Base-by-base conservation (phyloP, 2,329 filamentous ascomycete genomes). In the Xylariaceae sp. region DNA sequence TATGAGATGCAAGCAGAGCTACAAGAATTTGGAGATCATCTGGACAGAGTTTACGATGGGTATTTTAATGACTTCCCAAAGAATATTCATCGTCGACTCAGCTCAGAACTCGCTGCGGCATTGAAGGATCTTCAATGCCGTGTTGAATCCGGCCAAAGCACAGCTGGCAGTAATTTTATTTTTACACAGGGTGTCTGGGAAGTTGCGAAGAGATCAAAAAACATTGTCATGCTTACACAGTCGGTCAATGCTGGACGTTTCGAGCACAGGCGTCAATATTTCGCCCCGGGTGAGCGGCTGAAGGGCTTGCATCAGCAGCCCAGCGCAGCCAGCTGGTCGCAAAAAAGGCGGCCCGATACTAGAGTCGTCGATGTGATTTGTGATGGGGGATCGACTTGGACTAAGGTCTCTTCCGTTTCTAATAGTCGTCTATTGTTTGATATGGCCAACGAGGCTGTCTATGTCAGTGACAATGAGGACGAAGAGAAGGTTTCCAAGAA, bases 331-430 rank as follows among this genome's bases (percentile, higher is more conserved):
- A n/a, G n/a, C n/a, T n/a, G n/a, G n/a, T n/a, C n/a, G n/a, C n/a
- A n/a, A n/a, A n/a, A n/a, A n/a, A n/a, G n/a, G n/a, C n/a, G n/a
- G n/a, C 34, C 49, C 49, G 7, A 8, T 51, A 56, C 43, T 47
- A 22, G n/a, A n/a, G n/a, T n/a, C n/a, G 49, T 65, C 35, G 63
- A 65, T 42, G 45, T 64, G 14, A 52, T 65, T 2, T 55, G 55
- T 6, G 59, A 65, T 42, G 58, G 55, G 4, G 63, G 63, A 3
- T 47, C 49, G 12, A 57, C 58, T 5, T 65, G 63, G 63, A 60
- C 55, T 42, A 65, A 64, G 43, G 57, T 65, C 19, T 65, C 62
- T 3, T 57, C 62, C 7, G 59, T 59, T 45, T 63, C 60, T 8
- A 64, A 64, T 38, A 59, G 53, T 33, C 54, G 57, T 25, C 40